Evolutionary conservation across 1,284 basidiomycete species (phyloP).

Genomic region (Paramarasmius palmivorus): DNA sequence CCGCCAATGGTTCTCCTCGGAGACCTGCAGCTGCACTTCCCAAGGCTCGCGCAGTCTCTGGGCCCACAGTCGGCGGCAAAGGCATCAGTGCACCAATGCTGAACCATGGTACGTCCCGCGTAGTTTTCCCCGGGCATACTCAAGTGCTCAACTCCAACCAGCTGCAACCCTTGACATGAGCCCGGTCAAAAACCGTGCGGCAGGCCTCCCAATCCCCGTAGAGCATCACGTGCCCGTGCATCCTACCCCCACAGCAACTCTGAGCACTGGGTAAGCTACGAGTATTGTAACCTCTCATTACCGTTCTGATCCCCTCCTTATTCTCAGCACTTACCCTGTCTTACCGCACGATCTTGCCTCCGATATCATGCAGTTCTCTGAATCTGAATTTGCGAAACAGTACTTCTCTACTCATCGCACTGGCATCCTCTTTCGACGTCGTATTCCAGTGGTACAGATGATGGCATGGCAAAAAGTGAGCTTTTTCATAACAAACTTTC

Average conservation of each 20-base stretch:
- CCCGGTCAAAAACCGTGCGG: slow-evolving; percentile 64
- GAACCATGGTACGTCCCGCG: slow-evolving; percentile 52
- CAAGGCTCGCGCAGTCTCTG: slow-evolving; percentile 33
- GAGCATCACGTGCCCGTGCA: slow-evolving; percentile 34
- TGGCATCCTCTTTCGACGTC: slow-evolving; percentile 80
- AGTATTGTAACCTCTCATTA: background rate
- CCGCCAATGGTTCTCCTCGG: slow-evolving; percentile 41
- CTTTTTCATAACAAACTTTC: slow-evolving; percentile 5
- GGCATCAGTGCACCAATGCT: slow-evolving; percentile 65
- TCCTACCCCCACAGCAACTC: slow-evolving; percentile 39
- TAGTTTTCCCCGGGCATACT: slow-evolving; percentile 3
- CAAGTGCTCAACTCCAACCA: slow-evolving; percentile 25
- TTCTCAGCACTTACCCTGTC: slow-evolving; percentile 59
- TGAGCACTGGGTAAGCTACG: slow-evolving; percentile 63
- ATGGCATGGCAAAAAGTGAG: slow-evolving; percentile 88
- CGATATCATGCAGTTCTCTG: slow-evolving; percentile 83
- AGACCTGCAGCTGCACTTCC: slow-evolving; percentile 39
- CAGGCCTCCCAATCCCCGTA: slow-evolving; percentile 70
- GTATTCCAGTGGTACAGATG: slow-evolving; percentile 78
- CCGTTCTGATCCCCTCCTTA: slow-evolving; percentile 5
- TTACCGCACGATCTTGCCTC: slow-evolving; percentile 77
- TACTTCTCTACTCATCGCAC: slow-evolving; percentile 89
- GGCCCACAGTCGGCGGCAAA: slow-evolving; percentile 55
- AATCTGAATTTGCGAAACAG: slow-evolving; percentile 79
- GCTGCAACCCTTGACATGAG: slow-evolving; percentile 75